These are phyloP conservation scores for sweet orange (Citrus sinensis) DNA, from an alignment of 345 rosid genomes.

Conservation along the genomic window DNA sequence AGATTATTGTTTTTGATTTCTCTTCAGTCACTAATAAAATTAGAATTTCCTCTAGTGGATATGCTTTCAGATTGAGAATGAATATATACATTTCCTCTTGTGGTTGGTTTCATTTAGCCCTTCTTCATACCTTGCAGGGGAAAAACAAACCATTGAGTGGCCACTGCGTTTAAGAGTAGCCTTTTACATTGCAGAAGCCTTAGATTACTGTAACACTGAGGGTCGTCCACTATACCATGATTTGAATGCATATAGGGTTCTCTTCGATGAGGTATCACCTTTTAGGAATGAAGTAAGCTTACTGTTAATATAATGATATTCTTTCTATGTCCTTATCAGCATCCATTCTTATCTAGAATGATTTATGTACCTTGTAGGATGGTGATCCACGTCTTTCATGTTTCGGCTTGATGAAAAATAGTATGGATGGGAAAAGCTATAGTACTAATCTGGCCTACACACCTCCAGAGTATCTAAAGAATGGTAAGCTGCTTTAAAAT, in stretches of 20 bases:
- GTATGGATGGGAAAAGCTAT: slow-evolving; percentile 91
- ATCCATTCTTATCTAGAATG: background rate
- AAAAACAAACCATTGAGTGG: slow-evolving; percentile 94
- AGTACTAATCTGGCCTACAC: slow-evolving; percentile 94
- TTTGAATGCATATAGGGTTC: slow-evolving; percentile 94
- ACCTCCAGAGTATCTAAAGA: slow-evolving; percentile 91
- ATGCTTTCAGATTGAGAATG: slow-evolving; percentile 8
- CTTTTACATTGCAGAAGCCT: slow-evolving; percentile 82
- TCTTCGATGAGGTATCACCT: slow-evolving; percentile 83
- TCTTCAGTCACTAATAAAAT: background rate
- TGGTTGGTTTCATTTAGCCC: slow-evolving; percentile 14
- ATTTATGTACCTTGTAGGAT: background rate
- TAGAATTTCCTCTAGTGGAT: background rate
- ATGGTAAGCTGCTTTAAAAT: slow-evolving; percentile 41
- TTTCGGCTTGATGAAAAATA: slow-evolving; percentile 70
- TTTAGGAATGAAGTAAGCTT: background rate
- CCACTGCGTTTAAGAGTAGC: slow-evolving; percentile 95
- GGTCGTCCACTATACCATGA: slow-evolving; percentile 93
- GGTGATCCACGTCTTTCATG: background rate
- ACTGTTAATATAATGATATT: background rate
- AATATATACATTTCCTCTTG: background rate
- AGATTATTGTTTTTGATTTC: background rate
- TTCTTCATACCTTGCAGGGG: slow-evolving; percentile 56
- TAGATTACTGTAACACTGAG: slow-evolving; percentile 76
- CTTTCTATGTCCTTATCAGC: background rate